Base-by-base conservation (phyloP, 202 grass and related monocot species). In the Elaeis oleifera region DNA sequence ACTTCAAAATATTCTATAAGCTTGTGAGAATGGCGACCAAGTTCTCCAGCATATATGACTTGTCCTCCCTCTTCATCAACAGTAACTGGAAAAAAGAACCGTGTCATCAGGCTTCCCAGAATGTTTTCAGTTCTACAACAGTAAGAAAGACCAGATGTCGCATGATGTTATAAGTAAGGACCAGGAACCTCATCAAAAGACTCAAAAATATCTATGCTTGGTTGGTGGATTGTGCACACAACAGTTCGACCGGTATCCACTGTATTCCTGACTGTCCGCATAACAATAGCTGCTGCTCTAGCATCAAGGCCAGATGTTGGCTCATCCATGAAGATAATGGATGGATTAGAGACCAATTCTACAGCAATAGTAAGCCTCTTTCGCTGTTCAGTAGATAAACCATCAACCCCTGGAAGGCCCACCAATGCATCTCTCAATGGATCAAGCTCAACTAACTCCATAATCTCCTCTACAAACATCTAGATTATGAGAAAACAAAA, bases 281-380 rank as follows among this genome's bases (percentile, higher is more conserved):
- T 95, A 29, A 95, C 89, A 57, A 95, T 88, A 26, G 89, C 89
- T 63, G 89, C 89, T 69, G 89, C 81, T 79, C 89, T 75, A 63
- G 89, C 89, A 72, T 95, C 89, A 39, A 95, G 84, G 22, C 89
- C 89, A 58, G 89, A 95, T 58, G 89, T 95, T 51, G 89, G 89
- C 63, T 95, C 89, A 52, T 94, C 89, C 84, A 95, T 95, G 71
- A 95, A 95, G 56, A 95, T 83, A 22, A 95, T 78, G 58, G 89
- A 94, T 63, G 89, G 89, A 68, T 94, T 94, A 77, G 89, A 78
- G 1, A 94, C 89, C 18, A 94, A 57, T 58, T 94, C 89, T 8
- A 94, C 84, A 49, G 84, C 81, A 68, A 94, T 88, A 4, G 81
- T 94, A 16, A 94, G 64, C 59, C 89, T 79, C 69, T 95, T 95